Evolutionary conservation across 176 grass and related monocot species (phyloP).

Genomic region (Alopecurus myosuroides): DNA sequence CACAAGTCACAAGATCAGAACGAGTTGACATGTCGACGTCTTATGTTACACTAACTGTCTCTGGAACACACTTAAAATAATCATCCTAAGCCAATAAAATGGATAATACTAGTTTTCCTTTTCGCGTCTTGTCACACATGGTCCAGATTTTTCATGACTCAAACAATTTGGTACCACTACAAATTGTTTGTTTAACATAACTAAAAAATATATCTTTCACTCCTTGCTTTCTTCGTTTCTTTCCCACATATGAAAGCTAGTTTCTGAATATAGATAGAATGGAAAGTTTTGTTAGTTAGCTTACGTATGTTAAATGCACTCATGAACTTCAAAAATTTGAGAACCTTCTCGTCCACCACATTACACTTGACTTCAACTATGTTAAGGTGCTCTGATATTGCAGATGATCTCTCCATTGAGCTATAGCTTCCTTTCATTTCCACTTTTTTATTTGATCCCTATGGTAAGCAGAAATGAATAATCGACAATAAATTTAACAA

Average conservation of each 20-base stretch:
- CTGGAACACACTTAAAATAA: background rate
- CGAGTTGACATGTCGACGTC: background rate
- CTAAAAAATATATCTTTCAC: background rate
- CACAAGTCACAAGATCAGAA: background rate
- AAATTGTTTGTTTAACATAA: background rate
- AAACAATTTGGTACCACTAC: background rate
- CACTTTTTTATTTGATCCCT: background rate
- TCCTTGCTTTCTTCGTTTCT: background rate
- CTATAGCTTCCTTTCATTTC: background rate
- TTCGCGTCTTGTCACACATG: too few species aligned
- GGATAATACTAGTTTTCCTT: background rate
- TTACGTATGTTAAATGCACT: background rate
- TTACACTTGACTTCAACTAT: background rate
- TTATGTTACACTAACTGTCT: background rate
- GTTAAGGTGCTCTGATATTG: slow-evolving; percentile 3
- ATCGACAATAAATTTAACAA: background rate
- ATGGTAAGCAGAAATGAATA: background rate
- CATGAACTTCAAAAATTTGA: background rate
- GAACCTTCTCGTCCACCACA: background rate
- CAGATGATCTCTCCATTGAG: background rate
- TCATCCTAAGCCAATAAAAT: background rate
- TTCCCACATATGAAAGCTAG: background rate
- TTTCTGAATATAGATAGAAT: background rate
- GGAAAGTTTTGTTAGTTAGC: background rate
- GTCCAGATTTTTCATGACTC: background rate